Evolutionary conservation across 495 filamentous ascomycete species (phyloP), one percentile per base, ranked within the genome.

Genomic region (Penicillium cataractarum): DNA sequence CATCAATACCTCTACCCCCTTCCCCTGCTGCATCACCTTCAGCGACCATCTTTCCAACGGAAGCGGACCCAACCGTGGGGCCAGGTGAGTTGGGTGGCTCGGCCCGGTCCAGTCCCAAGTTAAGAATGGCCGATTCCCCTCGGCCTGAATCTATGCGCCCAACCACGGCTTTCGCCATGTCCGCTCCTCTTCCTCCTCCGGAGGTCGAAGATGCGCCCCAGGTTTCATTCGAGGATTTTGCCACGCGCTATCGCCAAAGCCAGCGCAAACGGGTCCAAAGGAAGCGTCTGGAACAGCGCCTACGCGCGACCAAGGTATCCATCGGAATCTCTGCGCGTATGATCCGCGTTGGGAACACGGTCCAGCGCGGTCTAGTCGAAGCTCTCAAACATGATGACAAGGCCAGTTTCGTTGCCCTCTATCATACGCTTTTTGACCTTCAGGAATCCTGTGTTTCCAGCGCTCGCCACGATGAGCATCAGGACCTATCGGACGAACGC

Each of bases 321-420:
- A 91, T 89, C 56, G 92, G 90, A 17, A 82, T 95, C 40, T 92
- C 89, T 53, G 86, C 92, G 63, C 90, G 93, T 57, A 82, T 96
- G 71, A 84, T 89, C 74, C 86, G 91, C 61, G 88, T 89, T 62
- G 90, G 90, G 57, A 87, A 90, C 66, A 85, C 90, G 46, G 87
- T 90, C 55, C 89, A 95, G 75, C 85, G 89, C 19, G 91, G 90
- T 64, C 80, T 99, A 69, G 91, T 95, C 65, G 93, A 99, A 69
- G 86, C 86, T 70, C 92, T 96, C 75, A 90, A 90, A 66, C 87
- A 89, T 51, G 93, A 96, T 72, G 92, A 97, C 75, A 96, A 95
- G 79, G 87, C 87, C 68, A 88, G 83, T 65, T 99, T 99, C 78
- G 90, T 89, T 57, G 85, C 85, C 69, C 80, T 97, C 50, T 97